A percentile compares a stretch with the other conserved stretches of the same genome.
phyloP scores from a whole-genome alignment of 2,329 filamentous ascomycete genomes.

The Eurotiales sp. region DNA sequence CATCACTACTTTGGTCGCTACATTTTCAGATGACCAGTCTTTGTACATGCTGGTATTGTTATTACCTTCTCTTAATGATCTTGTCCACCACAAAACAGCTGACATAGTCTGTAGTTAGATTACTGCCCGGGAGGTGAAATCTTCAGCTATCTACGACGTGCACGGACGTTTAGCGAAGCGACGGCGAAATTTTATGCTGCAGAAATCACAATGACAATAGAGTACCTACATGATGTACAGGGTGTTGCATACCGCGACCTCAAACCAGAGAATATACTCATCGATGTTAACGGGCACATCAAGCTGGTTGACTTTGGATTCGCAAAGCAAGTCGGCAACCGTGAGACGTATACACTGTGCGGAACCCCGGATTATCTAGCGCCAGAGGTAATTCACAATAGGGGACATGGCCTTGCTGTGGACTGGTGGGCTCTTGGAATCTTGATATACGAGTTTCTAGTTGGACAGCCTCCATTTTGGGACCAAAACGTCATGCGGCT shows the following conservation, averaged over 20 bases:
- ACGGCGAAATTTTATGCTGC: constrained; percentile 64
- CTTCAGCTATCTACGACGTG: constrained; percentile 61
- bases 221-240: constrained; percentile 61
- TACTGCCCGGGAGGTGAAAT: constrained; percentile 66
- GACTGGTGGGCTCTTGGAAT: constrained; percentile 69
- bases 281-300: constrained; percentile 62
- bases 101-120: constrained; percentile 47
- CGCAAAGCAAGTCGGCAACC: constrained; percentile 57
- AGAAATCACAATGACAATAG: constrained; percentile 62
- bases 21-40: constrained; percentile 60
- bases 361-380: constrained; percentile 66
- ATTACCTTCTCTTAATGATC: neutral
- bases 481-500: constrained; percentile 67
- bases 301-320: constrained; percentile 67
- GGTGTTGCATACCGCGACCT: constrained; percentile 65
- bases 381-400: constrained; percentile 64
- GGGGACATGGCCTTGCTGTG: constrained; percentile 61
- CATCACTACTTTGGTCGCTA: constrained; percentile 62
- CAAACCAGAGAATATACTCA: constrained; percentile 65
- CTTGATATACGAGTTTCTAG: constrained; percentile 64
- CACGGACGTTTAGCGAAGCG: constrained; percentile 59
- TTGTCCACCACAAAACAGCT: neutral
- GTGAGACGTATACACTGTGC: constrained; percentile 63
- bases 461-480: constrained; percentile 66
- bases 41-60: constrained; percentile 50